Base-by-base conservation (phyloP, 2,329 filamentous ascomycete genomes). In the Daldinia sp. region DNA sequence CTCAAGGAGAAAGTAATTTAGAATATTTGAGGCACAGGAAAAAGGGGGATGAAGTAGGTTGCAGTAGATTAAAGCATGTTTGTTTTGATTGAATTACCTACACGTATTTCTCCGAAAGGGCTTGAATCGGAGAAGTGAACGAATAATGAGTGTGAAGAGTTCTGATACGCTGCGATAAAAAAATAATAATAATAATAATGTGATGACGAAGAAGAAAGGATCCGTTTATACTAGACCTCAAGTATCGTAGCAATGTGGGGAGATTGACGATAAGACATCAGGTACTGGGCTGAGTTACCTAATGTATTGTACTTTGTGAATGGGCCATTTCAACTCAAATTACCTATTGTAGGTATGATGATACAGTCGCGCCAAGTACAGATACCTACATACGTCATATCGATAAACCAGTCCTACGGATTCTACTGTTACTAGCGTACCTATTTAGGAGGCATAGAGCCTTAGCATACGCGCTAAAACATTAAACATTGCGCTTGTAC, bases 51-150 rank as follows among this genome's bases (percentile, higher is more conserved):
- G 57, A 56, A 57, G 15, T 55, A 63, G 33, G 42, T 44, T 48
- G 48, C 44, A 42, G 48, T 6, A 65, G 28, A 23, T 63, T 56
- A 69, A 65, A 26, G 35, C 67, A 68, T 70, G 35, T 56, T 67
- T 67, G 35, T 63, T 71, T 65, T 50, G n/a, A 48, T 67, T 62
- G 4, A 53, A 67, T 67, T 66, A 65, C 63, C 60, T 68, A 69
- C 46, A 54, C 10, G 53, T 64, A 62, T 51, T 66, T 71, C 65
- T 63, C 68, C 68, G 65, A 57, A 57, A 39, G 56, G 13, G 61
- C 28, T 65, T 56, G 50, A 56, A 65, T 67, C 55, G 67, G 63
- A 58, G 67, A 60, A 58, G 59, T 57, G 50, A 53, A 57, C 55
- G 60, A 68, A 68, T 68, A 53, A 68, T 58, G 65, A 63, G 68